These are phyloP conservation scores for Ambrosiella xylebori DNA, from an alignment of 2,329 filamentous ascomycete species.

Conservation along the genomic window DNA sequence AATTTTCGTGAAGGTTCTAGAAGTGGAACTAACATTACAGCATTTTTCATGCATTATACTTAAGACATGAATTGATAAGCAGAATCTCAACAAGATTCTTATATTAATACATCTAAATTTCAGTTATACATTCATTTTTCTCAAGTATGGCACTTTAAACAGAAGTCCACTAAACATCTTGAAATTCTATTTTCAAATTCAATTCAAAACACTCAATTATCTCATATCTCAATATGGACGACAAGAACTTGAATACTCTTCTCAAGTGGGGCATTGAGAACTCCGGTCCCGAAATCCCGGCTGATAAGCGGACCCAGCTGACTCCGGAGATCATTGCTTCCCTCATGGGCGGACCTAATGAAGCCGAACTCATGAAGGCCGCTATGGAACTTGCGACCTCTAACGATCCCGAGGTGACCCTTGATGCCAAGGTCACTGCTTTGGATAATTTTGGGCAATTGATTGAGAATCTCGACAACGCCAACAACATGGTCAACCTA, in stretches of 20 bases:
- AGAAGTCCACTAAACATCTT: background rate
- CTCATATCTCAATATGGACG: slow-evolving; percentile 14
- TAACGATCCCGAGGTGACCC: slow-evolving; percentile 39
- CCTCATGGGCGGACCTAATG: slow-evolving; percentile 69
- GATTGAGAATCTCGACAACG: slow-evolving; percentile 86
- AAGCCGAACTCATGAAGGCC: slow-evolving; percentile 81
- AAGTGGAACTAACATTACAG: slow-evolving; percentile 4
- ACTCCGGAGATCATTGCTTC: slow-evolving; percentile 54
- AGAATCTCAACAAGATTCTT: too few species aligned
- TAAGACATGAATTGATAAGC: too few species aligned
- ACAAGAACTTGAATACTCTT: slow-evolving; percentile 52
- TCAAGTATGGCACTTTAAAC: too few species aligned
- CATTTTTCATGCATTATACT: background rate
- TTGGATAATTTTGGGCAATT: slow-evolving; percentile 94
- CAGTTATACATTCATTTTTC: too few species aligned
- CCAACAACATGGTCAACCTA: slow-evolving; percentile 73
- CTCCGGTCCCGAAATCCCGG: slow-evolving; percentile 21
- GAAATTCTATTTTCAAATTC: background rate
- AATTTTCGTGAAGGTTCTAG: slow-evolving; percentile 13
- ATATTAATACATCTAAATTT: too few species aligned
- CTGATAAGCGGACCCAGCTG: slow-evolving; percentile 29
- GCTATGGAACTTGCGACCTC: slow-evolving; percentile 62
- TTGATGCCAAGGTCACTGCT: slow-evolving; percentile 63
- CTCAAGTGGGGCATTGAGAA: slow-evolving; percentile 58
- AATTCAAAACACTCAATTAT: background rate